Base-by-base conservation (phyloP, 345 rosid genomes). In the Salix brachista region DNA sequence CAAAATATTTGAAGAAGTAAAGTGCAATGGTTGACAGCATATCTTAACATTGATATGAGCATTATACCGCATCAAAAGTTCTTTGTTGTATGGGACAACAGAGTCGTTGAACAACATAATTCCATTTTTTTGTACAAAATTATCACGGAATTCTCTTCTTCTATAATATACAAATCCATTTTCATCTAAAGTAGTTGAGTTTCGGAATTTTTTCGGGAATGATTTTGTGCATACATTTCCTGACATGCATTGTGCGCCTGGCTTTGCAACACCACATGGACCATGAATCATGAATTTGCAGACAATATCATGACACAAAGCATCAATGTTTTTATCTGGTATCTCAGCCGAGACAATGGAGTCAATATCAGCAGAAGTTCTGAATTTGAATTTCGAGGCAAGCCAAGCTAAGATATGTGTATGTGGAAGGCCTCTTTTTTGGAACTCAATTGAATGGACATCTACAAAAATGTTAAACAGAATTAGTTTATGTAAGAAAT, bases 111-210 rank as follows among this genome's bases (percentile, higher is more conserved):
- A n/a, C 0, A 13, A 2, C 5, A 9, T 12, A 19, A n/a, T 5
- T 17, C 21, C 61, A 16, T 54, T 54, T 2, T 4, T 54, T 0
- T 0, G 0, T 0, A 52, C 14, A 1, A 1, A 19, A 9, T 19
- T 52, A 32, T 30, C 32, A 30, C 3, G 32, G 32, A 30, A 30
- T 30, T 30, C 32, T 30, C 32, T 30, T 2, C 32, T 30, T 30
- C 3, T 30, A 2, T 30, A 54, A 1, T 6, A 54, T 0, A 54
- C 19, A n/a, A 54, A 54, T 17, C 23, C 21, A 16, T 54, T 54
- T n/a, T 54, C 61, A 4, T 4, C 21, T 1, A 42, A 42, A 1
- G 19, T 0, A 19, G 21, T 18, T 16, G 6, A 3, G 19, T 0
- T 7, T 1, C 4, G 0, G 9, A 3, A 17, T 54, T 54, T 54